These are phyloP conservation scores for Lactifluus hygrophoroides DNA, from an alignment of 768 basidiomycete genomes.

Conservation along the genomic window DNA sequence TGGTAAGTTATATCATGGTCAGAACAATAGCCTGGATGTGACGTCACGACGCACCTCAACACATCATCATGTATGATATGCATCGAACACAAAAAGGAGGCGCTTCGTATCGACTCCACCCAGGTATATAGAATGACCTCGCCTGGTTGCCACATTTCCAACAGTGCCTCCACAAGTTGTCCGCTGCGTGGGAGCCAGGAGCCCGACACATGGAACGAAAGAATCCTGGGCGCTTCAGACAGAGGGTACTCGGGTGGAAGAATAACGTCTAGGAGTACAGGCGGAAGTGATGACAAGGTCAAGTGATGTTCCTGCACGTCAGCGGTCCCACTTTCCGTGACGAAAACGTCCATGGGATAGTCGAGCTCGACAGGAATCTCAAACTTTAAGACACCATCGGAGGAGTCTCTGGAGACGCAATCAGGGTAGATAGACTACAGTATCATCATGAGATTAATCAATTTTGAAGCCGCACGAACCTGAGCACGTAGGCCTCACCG, in stretches of 20 bases:
- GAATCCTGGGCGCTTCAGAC: slow-evolving; percentile 42
- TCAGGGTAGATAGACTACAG: slow-evolving; percentile 73
- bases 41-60: neutral
- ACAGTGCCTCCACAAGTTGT: slow-evolving; percentile 34
- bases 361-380: slow-evolving; percentile 60
- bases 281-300: slow-evolving; percentile 49
- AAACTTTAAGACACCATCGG: slow-evolving; percentile 39
- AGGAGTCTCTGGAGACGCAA: slow-evolving; percentile 39
- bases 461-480: neutral
- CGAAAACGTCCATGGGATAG: slow-evolving; percentile 31
- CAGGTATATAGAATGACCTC: slow-evolving; percentile 58
- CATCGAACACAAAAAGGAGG: slow-evolving; percentile 48
- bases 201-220: slow-evolving; percentile 46
- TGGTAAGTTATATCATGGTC: slow-evolving; percentile 24
- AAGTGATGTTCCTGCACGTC: slow-evolving; percentile 21
- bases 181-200: slow-evolving; percentile 45
- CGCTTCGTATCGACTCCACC: slow-evolving; percentile 64
- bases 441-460: neutral
- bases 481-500: slow-evolving; percentile 33
- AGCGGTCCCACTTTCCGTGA: slow-evolving; percentile 27
- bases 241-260: slow-evolving; percentile 52
- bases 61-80: slow-evolving; percentile 27
- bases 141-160: slow-evolving; percentile 52
- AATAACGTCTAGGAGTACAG: slow-evolving; percentile 47
- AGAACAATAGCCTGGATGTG: neutral